Evolutionary conservation across 371 early-diverging fungal genomes (phyloP).

Genomic region (Chytridiales sp.): DNA sequence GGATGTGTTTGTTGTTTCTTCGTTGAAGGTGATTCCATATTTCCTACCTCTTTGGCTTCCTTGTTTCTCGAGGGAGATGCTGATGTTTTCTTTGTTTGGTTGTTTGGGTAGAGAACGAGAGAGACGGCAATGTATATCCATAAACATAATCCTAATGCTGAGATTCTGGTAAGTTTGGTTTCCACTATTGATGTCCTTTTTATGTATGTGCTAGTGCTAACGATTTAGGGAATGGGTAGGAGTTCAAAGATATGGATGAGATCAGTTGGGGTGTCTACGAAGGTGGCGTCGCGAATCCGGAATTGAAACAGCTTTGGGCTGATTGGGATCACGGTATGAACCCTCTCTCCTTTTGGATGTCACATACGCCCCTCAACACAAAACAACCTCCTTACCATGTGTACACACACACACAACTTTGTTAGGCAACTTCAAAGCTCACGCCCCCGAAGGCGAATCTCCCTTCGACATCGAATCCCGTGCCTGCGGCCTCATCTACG

Average conservation of each 20-base stretch:
- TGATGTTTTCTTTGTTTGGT: neutral
- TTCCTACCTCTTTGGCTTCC: neutral
- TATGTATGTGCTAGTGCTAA: no score
- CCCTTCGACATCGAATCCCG: constrained; percentile 41
- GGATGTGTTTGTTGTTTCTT: constrained; percentile 31
- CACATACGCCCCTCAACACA: no score
- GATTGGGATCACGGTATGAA: constrained; percentile 25
- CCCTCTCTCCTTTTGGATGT: neutral
- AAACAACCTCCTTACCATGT: constrained; percentile 2
- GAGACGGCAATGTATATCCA: constrained; percentile 37
- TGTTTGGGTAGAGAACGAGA: constrained; percentile 27
- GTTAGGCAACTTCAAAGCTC: constrained; percentile 24
- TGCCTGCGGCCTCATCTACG: constrained; percentile 37
- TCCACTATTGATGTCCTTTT: neutral
- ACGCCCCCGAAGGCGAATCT: constrained; percentile 40
- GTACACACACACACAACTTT: neutral
- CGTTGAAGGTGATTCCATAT: constrained; percentile 5
- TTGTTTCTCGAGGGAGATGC: neutral
- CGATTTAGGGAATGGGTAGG: neutral
- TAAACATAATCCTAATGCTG: constrained; percentile 23
- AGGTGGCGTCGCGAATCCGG: constrained; percentile 20
- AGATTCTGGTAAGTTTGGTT: constrained; percentile 9
- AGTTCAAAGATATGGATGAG: constrained; percentile 38
- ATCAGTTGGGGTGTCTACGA: constrained; percentile 51
- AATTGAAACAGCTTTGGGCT: constrained; percentile 23